Evolutionary conservation across 768 basidiomycete genomes (phyloP).

Genomic region (Sutorius australiensis): DNA sequence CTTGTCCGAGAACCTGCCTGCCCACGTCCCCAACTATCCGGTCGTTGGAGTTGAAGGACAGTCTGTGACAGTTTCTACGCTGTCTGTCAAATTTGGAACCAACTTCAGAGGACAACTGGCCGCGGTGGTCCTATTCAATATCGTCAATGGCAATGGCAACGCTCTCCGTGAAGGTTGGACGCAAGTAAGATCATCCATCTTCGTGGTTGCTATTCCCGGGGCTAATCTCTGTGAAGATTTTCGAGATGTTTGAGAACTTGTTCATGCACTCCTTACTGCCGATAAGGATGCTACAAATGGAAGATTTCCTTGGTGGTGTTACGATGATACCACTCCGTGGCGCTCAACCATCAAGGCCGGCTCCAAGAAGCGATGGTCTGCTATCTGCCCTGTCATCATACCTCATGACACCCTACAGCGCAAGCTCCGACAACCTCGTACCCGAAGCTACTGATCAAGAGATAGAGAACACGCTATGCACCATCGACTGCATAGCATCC

Average conservation of each 20-base stretch:
- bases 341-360: slow-evolving; percentile 57
- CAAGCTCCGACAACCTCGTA: slow-evolving; percentile 69
- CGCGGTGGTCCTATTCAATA: slow-evolving; percentile 95
- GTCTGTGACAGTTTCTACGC: slow-evolving; percentile 81
- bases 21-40: slow-evolving; percentile 78
- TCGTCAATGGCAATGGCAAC: slow-evolving; percentile 93
- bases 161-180: slow-evolving; percentile 94
- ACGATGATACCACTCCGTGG: slow-evolving; percentile 89
- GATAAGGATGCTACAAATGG: slow-evolving; percentile 90
- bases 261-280: slow-evolving; percentile 94
- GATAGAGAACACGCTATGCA: slow-evolving; percentile 89
- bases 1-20: slow-evolving; percentile 66
- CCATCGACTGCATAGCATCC: slow-evolving; percentile 91
- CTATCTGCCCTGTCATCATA: slow-evolving; percentile 94
- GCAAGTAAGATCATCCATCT: slow-evolving; percentile 48
- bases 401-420: slow-evolving; percentile 88
- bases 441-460: slow-evolving; percentile 89
- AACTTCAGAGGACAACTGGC: slow-evolving; percentile 95
- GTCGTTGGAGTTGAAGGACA: slow-evolving; percentile 88
- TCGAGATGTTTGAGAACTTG: slow-evolving; percentile 97
- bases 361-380: slow-evolving; percentile 74
- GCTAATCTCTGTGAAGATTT: slow-evolving; percentile 55
- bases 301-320: slow-evolving; percentile 94
- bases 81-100: slow-evolving; percentile 91
- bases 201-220: neutral